Base-by-base conservation (phyloP, 352 stramenopile genomes). In the Pythium grandisporangium region DNA sequence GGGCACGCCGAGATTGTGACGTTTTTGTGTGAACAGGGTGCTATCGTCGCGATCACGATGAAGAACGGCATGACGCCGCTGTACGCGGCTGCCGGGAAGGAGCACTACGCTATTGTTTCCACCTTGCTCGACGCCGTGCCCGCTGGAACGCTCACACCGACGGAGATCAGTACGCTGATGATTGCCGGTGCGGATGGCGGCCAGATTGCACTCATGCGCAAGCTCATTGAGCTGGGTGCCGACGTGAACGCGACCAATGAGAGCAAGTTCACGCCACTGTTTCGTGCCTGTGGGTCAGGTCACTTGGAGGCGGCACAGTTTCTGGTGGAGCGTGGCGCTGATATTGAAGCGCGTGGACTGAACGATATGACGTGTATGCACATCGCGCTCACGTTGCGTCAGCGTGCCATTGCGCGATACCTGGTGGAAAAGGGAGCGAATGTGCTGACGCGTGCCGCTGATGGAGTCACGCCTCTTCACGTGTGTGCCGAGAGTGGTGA, bases 31-130 rank as follows among this genome's bases (percentile, higher is more conserved):
- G 42, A 45, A 26, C 57, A 60, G 16, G 73, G 76, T 7, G 70
- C 73, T 27, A 53, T 55, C 30, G 42, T 84, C 35, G 65, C 82
- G 20, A 70, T 68, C 23, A 57, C 80, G 22, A 93, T 80, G 27
- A 63, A 65, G 38, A 90, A 59, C 7, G 80, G 80, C 21, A 56
- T 93, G 29, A 85, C 77, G 23, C 63, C 80, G 3, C 45, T 93
- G 13, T 91, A 90, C 47, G 84, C 87, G 33, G 77, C 80, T 22
- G 69, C 63, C 26, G 77, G 83, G 40, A 80, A 93, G 69, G 40
- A 56, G 38, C 48, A 62, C 33, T 57, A 48, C 39, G 23, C 22
- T 8, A 44, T 61, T 21, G 26, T 61, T 14, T 41, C 42, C 41
- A 48, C 41, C n/a, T 47, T 61, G 6, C 25, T 55, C 5, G 53